phyloP scores from a whole-genome alignment of 768 basidiomycete genomes.

The Sporobolomyces phaffii region DNA sequence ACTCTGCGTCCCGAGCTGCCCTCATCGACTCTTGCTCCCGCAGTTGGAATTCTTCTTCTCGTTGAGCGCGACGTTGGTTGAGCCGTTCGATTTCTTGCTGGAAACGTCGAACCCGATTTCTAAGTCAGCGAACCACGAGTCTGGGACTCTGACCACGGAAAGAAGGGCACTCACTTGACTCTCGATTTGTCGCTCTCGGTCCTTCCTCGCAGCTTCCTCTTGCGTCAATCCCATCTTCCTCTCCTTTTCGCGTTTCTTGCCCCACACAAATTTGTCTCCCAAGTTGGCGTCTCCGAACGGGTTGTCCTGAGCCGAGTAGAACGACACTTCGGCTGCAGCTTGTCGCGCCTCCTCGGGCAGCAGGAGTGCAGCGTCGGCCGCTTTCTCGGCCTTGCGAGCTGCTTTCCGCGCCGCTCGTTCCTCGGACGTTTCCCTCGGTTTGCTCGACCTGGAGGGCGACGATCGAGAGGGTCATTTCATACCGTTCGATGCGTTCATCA shows the following conservation, averaged over 20 bases:
- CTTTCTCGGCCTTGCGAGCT: conserved; percentile 73
- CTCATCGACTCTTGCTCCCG: conserved; percentile 88
- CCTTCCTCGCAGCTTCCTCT: conserved; percentile 70
- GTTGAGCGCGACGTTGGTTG: conserved; percentile 80
- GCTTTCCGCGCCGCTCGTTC: conserved; percentile 77
- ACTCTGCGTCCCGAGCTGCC: conserved; percentile 83
- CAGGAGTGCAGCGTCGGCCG: conserved; percentile 44
- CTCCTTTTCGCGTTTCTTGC: conserved; percentile 97
- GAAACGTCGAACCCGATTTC: not conserved
- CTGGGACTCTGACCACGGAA: not conserved
- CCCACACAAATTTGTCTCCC: conserved; percentile 94
- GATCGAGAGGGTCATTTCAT: conserved; percentile 43
- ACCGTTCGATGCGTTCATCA: not conserved
- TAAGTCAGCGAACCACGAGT: not conserved
- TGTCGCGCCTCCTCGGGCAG: conserved; percentile 64
- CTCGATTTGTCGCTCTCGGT: conserved; percentile 74
- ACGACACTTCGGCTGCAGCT: conserved; percentile 80
- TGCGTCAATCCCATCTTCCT: conserved; percentile 73
- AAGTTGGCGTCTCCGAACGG: conserved; percentile 98
- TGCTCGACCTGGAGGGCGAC: conserved; percentile 47
- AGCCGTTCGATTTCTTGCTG: conserved; percentile 82
- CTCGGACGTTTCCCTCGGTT: conserved; percentile 78
- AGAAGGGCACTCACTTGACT: conserved; percentile 55
- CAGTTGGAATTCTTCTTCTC: conserved; percentile 79
- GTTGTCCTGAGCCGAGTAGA: conserved; percentile 94